Percentiles rank a stretch among this genome's conserved stretches.
Conservation (phyloP, 805 yeast species). For the Cyberlindnera japonica region DNA sequence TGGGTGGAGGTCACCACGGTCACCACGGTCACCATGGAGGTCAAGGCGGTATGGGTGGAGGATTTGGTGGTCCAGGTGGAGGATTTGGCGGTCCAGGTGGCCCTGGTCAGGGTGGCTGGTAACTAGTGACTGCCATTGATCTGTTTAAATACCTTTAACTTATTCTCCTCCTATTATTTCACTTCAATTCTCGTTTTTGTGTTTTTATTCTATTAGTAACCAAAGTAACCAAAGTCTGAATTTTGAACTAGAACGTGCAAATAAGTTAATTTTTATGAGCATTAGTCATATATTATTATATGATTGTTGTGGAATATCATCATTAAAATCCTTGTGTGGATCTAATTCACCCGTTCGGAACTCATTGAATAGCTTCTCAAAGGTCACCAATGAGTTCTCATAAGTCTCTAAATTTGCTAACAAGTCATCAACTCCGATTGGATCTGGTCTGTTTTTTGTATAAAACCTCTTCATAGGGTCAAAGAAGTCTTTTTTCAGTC, state of each 20-base stretch:
- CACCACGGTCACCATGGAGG: neutral
- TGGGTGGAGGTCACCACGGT: constrained; percentile 1
- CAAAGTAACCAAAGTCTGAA: too few relatives aligned
- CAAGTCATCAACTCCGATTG: constrained; percentile 26
- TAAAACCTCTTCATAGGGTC: constrained; percentile 28
- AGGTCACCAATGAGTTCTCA: constrained; percentile 17
- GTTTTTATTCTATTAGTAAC: neutral
- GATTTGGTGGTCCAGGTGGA: constrained; percentile 4
- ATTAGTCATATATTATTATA: neutral
- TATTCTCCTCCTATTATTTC: neutral
- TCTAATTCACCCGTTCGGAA: constrained; percentile 18
- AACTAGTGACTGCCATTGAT: too few relatives aligned
- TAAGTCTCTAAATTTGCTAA: constrained; percentile 15
- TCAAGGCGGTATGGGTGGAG: constrained; percentile 4
- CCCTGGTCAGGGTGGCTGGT: constrained; percentile 11
- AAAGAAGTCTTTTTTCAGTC: constrained; percentile 29
- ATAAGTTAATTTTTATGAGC: neutral
- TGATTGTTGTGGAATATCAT: neutral
- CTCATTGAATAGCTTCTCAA: constrained; percentile 22
- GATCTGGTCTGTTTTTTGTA: constrained; percentile 32
- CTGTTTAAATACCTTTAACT: too few relatives aligned
- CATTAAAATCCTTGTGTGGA: constrained; percentile 13
- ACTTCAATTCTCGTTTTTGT: neutral
- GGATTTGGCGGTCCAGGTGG: constrained; percentile 4
- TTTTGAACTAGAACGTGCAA: too few relatives aligned